Evolutionary conservation across 345 rosid species (phyloP), one percentile per base, ranked within the genome.

Genomic region (Gossypium stocksii): DNA sequence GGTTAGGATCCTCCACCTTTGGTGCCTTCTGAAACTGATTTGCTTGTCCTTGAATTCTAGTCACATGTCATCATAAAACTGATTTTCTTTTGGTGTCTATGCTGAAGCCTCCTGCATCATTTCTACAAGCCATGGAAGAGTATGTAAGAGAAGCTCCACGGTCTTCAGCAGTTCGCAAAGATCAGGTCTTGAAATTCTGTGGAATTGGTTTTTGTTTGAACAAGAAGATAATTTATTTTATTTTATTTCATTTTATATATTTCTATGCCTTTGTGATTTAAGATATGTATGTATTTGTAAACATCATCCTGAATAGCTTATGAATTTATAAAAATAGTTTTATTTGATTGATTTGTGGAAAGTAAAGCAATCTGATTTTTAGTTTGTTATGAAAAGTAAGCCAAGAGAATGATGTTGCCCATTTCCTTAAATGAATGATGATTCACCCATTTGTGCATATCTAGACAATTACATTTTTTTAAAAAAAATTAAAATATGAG

Each of bases 61-160:
- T 49, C 15, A 15, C 10, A 15, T 25, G 5, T 48, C 22, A 25
- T 68, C 51, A 27, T 48, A 70, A 69, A 51, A 17, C 73, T 70
- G 53, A 70, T 52, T 49, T 52, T 11, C 23, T 70, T 70, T 52
- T n/a, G 25, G 17, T n/a, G 62, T 58, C 72, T 76, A 54, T 76
- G 54, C 46, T 84, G 84, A 79, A 93, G 98, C 94, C 98, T 71
- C 97, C 97, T 45, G 81, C 90, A 60, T 95, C 99, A 54, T 95
- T 95, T 83, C 86, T 93, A 63, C 99, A 90, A 95, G 90, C 98
- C 68, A 95, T 95, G 99, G 99, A 95, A 87, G 99, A 95, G 71
- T 95, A 93, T 80, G 93, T 91, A 46, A 86, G 76, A 80, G 99
- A 95, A 38, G 99, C 97, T 79, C 97, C 98, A 75, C 80, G 87